Conservation (phyloP, 2,329 filamentous ascomycete species). For the Trichoderma pleuroti region DNA sequence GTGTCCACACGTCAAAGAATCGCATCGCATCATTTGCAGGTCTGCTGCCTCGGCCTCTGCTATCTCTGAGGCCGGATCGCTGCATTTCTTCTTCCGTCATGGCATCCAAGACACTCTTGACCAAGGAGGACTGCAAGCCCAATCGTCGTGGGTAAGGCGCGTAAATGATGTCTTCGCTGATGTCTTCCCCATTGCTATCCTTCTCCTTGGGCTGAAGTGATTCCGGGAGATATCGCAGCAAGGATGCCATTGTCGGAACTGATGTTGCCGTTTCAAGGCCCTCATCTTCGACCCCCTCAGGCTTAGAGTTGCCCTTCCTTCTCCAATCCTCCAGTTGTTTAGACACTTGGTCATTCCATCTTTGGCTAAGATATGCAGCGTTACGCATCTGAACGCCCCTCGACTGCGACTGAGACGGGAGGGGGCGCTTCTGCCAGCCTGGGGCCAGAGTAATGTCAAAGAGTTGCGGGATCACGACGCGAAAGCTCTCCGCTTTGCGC, state of each 20-base stretch:
- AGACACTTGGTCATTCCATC: conserved; percentile 49
- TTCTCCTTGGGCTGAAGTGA: conserved; percentile 16
- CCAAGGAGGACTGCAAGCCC: conserved; percentile 41
- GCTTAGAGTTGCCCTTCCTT: conserved; percentile 38
- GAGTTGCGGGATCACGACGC: conserved; percentile 49
- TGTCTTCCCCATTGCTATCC: conserved; percentile 11
- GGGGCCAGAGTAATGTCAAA: conserved; percentile 54
- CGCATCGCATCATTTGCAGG: conserved; percentile 31
- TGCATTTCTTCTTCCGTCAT: conserved; percentile 49
- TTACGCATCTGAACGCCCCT: conserved; percentile 53
- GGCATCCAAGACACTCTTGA: conserved; percentile 40
- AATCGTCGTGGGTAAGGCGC: conserved; percentile 39
- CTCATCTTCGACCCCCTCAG: conserved; percentile 34
- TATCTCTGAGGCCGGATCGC: conserved; percentile 40
- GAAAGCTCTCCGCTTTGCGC: conserved; percentile 42
- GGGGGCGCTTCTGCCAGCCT: conserved; percentile 47
- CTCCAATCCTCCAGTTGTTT: conserved; percentile 44
- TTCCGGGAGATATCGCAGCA: conserved; percentile 23
- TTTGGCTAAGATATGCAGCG: conserved; percentile 46
- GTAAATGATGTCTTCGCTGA: conserved; percentile 27
- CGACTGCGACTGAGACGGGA: conserved; percentile 43
- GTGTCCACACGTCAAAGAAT: conserved; percentile 42
- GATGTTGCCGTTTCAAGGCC: conserved; percentile 20
- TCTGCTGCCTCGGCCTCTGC: conserved; percentile 41
- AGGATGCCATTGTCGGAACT: conserved; percentile 9